Evolutionary conservation across 495 filamentous ascomycete genomes (phyloP).

Genomic region (Podospora pseudocomata): DNA sequence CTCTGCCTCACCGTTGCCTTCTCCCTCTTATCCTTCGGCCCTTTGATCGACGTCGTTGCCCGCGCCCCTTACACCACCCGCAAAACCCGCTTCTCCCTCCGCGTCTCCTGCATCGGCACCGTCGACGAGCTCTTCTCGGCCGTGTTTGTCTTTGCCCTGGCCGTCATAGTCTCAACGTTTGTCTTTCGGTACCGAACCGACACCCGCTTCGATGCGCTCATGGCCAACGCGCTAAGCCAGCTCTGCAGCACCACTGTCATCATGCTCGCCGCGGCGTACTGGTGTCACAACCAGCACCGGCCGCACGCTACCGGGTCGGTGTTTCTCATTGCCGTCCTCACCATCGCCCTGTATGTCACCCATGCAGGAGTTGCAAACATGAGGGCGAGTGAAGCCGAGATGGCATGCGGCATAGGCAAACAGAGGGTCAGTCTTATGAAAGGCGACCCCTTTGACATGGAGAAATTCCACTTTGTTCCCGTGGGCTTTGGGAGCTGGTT

Average conservation of each 20-base stretch:
- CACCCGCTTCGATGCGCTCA: constrained; percentile 23
- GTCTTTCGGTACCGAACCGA: constrained; percentile 24
- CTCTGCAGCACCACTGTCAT: constrained; percentile 21
- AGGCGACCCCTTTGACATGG: constrained; percentile 15
- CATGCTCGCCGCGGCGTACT: constrained; percentile 23
- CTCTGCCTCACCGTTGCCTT: constrained; percentile 19
- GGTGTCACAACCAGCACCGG: constrained; percentile 18
- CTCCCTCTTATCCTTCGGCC: constrained; percentile 16
- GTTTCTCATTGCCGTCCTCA: constrained; percentile 11
- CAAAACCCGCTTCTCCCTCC: constrained; percentile 22
- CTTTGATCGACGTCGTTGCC: constrained; percentile 10
- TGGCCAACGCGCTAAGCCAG: constrained; percentile 24
- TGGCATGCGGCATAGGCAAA: constrained; percentile 17
- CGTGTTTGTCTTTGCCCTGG: constrained; percentile 20
- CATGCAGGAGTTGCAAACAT: constrained; percentile 20
- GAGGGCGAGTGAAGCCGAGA: constrained; percentile 17
- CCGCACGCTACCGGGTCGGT: constrained; percentile 15
- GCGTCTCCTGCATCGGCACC: constrained; percentile 14
- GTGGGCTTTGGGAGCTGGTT: constrained; percentile 17
- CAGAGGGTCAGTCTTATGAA: constrained; percentile 1
- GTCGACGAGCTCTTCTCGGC: constrained; percentile 22
- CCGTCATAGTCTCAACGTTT: constrained; percentile 22
- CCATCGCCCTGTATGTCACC: constrained; percentile 20
- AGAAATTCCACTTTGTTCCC: constrained; percentile 19
- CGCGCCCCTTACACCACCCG: constrained; percentile 3